Percentiles rank a stretch among this genome's conserved stretches.
These are phyloP conservation scores for Arthonia radiata DNA, from an alignment of 495 filamentous ascomycete genomes.

Conservation along the genomic window DNA sequence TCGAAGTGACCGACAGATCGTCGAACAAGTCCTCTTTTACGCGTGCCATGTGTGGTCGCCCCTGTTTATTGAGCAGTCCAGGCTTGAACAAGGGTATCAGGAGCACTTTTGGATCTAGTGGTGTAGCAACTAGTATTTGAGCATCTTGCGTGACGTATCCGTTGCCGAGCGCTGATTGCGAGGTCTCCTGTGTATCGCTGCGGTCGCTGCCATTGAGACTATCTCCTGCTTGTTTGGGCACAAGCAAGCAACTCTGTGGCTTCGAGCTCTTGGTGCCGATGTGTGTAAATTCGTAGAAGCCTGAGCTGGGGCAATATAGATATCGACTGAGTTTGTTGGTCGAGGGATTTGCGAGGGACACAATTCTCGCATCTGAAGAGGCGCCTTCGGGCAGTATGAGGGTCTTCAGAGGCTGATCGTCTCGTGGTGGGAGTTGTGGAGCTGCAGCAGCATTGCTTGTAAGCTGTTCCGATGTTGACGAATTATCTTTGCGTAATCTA, in stretches of 20 bases:
- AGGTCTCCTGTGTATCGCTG: slow-evolving; percentile 1
- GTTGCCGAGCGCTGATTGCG: slow-evolving; percentile 8
- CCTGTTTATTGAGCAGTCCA: slow-evolving; percentile 15
- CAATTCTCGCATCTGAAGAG: slow-evolving; percentile 36
- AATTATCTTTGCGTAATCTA: too few relatives aligned
- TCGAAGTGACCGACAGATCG: slow-evolving; percentile 13
- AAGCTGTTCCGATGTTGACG: too few relatives aligned
- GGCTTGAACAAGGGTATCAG: slow-evolving; percentile 43
- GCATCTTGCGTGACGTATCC: slow-evolving; percentile 32
- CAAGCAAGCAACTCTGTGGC: slow-evolving; percentile 44
- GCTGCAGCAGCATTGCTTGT: slow-evolving; percentile 4
- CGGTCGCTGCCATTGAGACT: slow-evolving; percentile 13
- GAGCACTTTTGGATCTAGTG: slow-evolving; percentile 64
- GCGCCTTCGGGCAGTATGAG: slow-evolving; percentile 57
- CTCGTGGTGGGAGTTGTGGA: slow-evolving; percentile 6
- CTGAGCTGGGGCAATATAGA: slow-evolving; percentile 52
- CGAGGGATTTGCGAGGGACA: slow-evolving; percentile 60
- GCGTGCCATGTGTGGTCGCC: slow-evolving; percentile 1
- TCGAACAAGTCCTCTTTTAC: slow-evolving; percentile 58
- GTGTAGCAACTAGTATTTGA: slow-evolving; percentile 58
- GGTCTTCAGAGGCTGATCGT: slow-evolving; percentile 29
- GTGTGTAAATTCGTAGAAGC: slow-evolving; percentile 70
- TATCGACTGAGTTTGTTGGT: slow-evolving; percentile 40
- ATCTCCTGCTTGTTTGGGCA: slow-evolving; percentile 9
- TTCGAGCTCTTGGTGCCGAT: slow-evolving; percentile 35